Conservation (phyloP, 179 eudicot species). For the Corrigiola litoralis region DNA sequence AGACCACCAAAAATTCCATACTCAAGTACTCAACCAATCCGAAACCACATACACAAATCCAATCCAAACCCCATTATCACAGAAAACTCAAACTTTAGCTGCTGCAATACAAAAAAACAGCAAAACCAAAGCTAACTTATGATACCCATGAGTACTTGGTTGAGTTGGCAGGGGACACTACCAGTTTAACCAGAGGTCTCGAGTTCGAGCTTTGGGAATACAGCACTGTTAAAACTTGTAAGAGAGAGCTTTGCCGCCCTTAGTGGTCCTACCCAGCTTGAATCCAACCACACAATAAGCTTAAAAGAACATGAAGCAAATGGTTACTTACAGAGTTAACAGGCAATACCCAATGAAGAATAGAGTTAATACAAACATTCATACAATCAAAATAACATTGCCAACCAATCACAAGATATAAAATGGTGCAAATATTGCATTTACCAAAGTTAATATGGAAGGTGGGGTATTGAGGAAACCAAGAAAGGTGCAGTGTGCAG, state of each 20-base stretch:
- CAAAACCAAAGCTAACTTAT: no score
- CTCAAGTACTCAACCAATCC: no score
- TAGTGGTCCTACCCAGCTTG: no score
- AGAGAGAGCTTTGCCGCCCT: no score
- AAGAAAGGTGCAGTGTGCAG: slow-evolving; percentile 4
- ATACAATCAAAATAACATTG: background rate
- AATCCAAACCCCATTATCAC: background rate
- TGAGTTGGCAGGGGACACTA: no score
- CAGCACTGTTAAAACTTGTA: no score
- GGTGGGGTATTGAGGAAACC: background rate
- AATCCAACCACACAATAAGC: no score
- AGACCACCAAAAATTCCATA: background rate
- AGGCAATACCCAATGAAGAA: background rate
- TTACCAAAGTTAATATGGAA: background rate
- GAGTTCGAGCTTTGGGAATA: no score
- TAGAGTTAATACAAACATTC: background rate
- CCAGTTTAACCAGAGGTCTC: no score
- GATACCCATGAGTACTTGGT: no score
- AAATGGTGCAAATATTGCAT: background rate
- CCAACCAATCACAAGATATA: background rate
- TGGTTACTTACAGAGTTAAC: no score
- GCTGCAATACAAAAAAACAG: background rate
- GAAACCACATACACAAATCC: background rate
- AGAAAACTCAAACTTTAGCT: background rate
- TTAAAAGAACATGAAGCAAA: no score